Base-by-base conservation (phyloP, 345 rosid genomes). In the Corchorus capsularis region DNA sequence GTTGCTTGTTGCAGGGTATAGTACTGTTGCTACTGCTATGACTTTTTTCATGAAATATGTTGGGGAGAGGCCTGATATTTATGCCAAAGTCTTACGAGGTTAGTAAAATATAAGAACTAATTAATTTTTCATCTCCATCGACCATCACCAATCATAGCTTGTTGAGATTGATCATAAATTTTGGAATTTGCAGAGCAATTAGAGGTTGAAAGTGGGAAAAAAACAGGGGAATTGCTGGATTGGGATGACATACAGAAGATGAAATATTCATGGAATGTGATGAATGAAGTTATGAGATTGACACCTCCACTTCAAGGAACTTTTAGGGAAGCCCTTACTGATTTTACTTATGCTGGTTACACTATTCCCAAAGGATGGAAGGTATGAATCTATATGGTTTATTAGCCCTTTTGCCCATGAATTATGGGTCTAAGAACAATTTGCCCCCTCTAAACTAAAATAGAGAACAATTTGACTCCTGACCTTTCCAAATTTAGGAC, bases 1-100 rank as follows among this genome's bases (percentile, higher is more conserved):
- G 15, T 9, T 86, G 43, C 49, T 89, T n/a, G 85, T 84, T 47
- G 92, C 90, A 5, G 92, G 89, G 5, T 89, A 89, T 27, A 86
- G 87, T 61, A 85, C 89, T 4, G 89, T 89, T 19, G 89, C 92
- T 54, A 83, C 87, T n/a, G 79, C 87, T 13, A 85, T 85, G 79
- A 77, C 90, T 63, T 86, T 89, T 84, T 85, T 89, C 82, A 79
- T 89, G 88, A 89, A 86, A 76, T 85, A 82, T 17, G 90, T 86
- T 16, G 90, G 89, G 4, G 89, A 89, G 76, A 85, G 85, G 46
- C 86, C 85, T 46, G 81, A 86, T 7, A 54, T 89, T 7, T 85
- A 89, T 73, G 69, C 68, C 19, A 82, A 85, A 71, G 57, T 89
- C 69, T 77, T 70, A 17, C 81, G 78, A 8, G 89, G 92, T 87